phyloP scores from a whole-genome alignment of 169 alveolate species.

The Cryptosporidium felis region DNA sequence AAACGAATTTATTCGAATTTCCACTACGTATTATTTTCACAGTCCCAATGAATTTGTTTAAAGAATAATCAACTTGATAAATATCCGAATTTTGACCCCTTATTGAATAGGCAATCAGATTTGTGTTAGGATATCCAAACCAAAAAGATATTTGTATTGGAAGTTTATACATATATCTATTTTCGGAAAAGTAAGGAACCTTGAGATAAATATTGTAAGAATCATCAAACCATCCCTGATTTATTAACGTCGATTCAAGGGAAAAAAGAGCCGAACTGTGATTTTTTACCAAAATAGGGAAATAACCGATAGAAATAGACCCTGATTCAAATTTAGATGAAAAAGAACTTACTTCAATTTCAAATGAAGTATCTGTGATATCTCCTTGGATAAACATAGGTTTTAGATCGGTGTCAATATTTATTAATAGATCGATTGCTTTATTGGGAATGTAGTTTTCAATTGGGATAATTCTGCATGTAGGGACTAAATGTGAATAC shows the following conservation, averaged over 20 bases:
- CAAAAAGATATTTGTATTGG: slow-evolving; percentile 23
- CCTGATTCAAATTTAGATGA: neutral
- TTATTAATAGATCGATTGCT: neutral
- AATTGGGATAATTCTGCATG: neutral
- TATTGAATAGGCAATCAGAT: slow-evolving; percentile 2
- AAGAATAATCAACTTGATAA: neutral
- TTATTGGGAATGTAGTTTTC: neutral
- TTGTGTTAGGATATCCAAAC: slow-evolving; percentile 33
- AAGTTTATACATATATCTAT: neutral
- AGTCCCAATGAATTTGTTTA: neutral
- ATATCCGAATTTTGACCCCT: neutral
- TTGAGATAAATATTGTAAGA: neutral
- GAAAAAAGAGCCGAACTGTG: slow-evolving; percentile 27
- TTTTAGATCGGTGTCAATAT: neutral
- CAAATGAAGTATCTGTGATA: neutral
- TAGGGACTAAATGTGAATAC: slow-evolving; percentile 2
- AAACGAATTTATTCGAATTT: neutral
- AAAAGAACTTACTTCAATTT: neutral
- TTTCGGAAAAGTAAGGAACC: neutral
- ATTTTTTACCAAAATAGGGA: slow-evolving; percentile 19
- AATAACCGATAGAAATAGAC: neutral
- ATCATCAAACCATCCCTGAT: neutral
- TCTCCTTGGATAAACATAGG: neutral
- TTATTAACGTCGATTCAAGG: neutral
- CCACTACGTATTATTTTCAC: neutral